Conservation (phyloP, 768 basidiomycete species). For the Rhodotorula paludigena region DNA sequence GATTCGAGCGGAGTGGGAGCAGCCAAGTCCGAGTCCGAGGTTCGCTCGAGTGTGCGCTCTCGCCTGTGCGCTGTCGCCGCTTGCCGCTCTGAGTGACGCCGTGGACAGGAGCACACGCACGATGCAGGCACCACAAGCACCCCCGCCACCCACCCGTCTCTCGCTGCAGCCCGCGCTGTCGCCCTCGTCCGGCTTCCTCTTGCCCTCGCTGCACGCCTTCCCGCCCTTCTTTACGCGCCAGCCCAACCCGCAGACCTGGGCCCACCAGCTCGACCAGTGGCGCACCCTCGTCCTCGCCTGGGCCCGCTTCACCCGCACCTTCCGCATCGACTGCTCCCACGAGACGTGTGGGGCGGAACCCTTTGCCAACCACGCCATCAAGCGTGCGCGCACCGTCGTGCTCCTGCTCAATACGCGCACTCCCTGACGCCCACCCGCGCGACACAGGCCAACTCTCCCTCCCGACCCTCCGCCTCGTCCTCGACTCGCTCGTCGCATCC, state of each 20-base stretch:
- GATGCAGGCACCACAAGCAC: neutral
- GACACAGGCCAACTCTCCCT: slow-evolving; percentile 5
- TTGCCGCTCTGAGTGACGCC: no score
- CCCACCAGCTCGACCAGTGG: slow-evolving; percentile 49
- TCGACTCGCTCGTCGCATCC: slow-evolving; percentile 7
- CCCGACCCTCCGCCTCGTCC: slow-evolving; percentile 5
- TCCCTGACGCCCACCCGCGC: no score
- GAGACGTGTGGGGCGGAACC: slow-evolving; percentile 41
- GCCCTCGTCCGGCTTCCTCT: slow-evolving; percentile 44
- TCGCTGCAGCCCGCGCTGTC: neutral
- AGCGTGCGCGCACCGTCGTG: no score
- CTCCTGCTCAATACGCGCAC: no score
- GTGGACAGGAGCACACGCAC: no score
- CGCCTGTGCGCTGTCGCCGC: no score
- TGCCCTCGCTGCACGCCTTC: slow-evolving; percentile 49
- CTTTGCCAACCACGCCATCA: slow-evolving; percentile 45
- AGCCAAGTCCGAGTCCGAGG: no score
- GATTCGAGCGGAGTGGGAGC: no score
- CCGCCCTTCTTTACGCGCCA: slow-evolving; percentile 52
- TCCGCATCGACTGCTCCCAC: slow-evolving; percentile 43
- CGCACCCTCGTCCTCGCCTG: slow-evolving; percentile 46
- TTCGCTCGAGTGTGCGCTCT: no score
- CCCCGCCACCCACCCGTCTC: neutral
- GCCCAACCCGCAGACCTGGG: slow-evolving; percentile 48
- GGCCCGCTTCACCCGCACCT: slow-evolving; percentile 45